Percentiles rank a stretch among this genome's conserved stretches.
Conservation (phyloP, 352 stramenopile genomes). For the Globisporangium cederbergense region DNA sequence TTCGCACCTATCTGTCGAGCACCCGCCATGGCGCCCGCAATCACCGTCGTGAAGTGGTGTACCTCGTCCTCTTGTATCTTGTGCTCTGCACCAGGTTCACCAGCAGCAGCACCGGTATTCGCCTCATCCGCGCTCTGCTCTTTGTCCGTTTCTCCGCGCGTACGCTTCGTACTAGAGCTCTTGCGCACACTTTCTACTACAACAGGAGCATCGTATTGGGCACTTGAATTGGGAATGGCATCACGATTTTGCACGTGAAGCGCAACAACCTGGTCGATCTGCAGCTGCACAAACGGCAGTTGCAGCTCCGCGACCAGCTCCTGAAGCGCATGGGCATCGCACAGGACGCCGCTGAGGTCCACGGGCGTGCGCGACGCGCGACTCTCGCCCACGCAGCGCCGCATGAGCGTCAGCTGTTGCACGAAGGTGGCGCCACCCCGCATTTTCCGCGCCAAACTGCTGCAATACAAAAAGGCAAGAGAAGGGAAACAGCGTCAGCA, state of each 20-base stretch:
- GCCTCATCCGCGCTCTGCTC: not conserved
- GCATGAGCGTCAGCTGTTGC: slow-evolving; percentile 36
- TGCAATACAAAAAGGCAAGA: not conserved
- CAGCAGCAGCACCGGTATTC: not conserved
- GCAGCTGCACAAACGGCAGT: slow-evolving; percentile 33
- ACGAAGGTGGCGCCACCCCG: slow-evolving; percentile 25
- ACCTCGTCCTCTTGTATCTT: not conserved
- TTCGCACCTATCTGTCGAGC: slow-evolving; percentile 32
- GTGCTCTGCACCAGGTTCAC: not conserved
- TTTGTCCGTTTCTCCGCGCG: not conserved
- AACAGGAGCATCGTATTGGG: not conserved
- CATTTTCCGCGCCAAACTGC: not conserved
- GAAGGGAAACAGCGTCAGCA: not conserved
- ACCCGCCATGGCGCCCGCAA: slow-evolving; percentile 51
- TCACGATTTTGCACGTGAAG: slow-evolving; percentile 25
- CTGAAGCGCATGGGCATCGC: slow-evolving; percentile 27
- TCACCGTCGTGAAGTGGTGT: slow-evolving; percentile 31
- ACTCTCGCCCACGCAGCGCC: slow-evolving; percentile 27
- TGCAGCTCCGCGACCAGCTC: slow-evolving; percentile 39
- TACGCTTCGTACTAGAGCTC: not conserved
- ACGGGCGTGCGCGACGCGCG: slow-evolving; percentile 28
- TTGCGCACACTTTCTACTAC: not conserved
- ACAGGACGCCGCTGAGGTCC: slow-evolving; percentile 38
- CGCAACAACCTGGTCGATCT: slow-evolving; percentile 49
- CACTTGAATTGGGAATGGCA: too few relatives aligned